Base-by-base conservation (phyloP, 78 protist genomes). In the Tieghemostelium lacteum region DNA sequence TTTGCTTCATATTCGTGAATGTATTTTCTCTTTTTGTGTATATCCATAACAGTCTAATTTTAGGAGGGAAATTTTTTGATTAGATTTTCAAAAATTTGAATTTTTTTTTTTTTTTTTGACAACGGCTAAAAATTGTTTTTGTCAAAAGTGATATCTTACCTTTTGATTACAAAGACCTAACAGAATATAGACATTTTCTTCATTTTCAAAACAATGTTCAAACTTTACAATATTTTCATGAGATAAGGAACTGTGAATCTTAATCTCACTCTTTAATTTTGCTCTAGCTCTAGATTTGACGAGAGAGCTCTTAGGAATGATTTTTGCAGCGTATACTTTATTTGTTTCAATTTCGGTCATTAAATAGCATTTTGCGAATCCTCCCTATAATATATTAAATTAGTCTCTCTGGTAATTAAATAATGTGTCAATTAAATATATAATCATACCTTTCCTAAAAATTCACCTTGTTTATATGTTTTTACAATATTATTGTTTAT, bases 141-240 rank as follows among this genome's bases (percentile, higher is more conserved):
- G n/a, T n/a, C n/a, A n/a, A n/a, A n/a, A n/a, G n/a, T n/a, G n/a
- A n/a, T n/a, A 45, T 45, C 16, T 62, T 22, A 96, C 97, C 93
- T 87, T 64, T 94, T 95, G 92, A 24, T 31, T n/a, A 93, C 99
- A 99, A 34, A 97, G 58, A 78, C 98, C 99, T 14, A 99, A 71
- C 16, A 98, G 28, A 31, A 99, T 92, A 86, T 98, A 99, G 24
- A 97, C 99, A 69, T 96, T 85, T 34, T 72, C 75, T 40, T 87
- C 73, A 78, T 96, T 99, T 88, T 98, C 98, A 55, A 98, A 98
- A 73, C 42, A 88, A 40, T 67, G 85, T 39, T 94, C 76, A 49
- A 97, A 97, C 17, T 57, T 26, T 24, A 99, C 99, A 29, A 99
- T 87, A 93, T 98, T 69, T 49, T 36, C 70, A 71, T 99, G 99